Evolutionary conservation across 352 stramenopile genomes (phyloP), one percentile per base, ranked within the genome.

Genomic region (Thalassiosira pacifica): DNA sequence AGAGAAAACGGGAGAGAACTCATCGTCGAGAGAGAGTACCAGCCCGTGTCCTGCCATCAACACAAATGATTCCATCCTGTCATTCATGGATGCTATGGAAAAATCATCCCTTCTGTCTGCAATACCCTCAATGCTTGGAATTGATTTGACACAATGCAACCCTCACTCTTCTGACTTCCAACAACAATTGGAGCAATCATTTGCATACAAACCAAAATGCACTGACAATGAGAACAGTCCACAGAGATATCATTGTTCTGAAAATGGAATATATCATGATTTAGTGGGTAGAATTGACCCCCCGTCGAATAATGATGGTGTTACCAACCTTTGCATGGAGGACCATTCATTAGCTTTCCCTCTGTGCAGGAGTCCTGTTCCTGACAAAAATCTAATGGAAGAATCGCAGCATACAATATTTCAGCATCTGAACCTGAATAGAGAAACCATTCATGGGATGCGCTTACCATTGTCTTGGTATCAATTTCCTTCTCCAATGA

Each of bases 281-380:
- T 67, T 86, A 2, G 55, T 86, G 57, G 79, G 79, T 60, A 77
- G 65, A 26, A 86, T 86, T 26, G 52, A 80, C 78, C 37, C 66
- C 26, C 57, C n/a, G 73, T 48, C 64, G 32, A 34, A 13, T 42
- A 3, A 24, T 65, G 22, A 48, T 31, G 18, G 8, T 81, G 61
- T 32, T 19, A 74, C 27, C 40, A n/a, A 34, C 26, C 5, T 31
- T 77, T 1, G 32, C n/a, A 18, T 9, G 16, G 27, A 40, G n/a
- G 24, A 29, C 67, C 40, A 26, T n/a, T 75, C n/a, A 27, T 65
- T 79, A 52, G 55, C 27, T 31, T 78, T 84, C 42, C 68, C 67
- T 60, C 34, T 0, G 42, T 83, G 45, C 13, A 32, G n/a, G 37
- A 77, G 19, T 69, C 18, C 52, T 19, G 26, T 2, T 1, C 13